These are phyloP conservation scores for Cutaneotrichosporon mucoides DNA, from an alignment of 1,284 basidiomycete genomes.

Conservation along the genomic window DNA sequence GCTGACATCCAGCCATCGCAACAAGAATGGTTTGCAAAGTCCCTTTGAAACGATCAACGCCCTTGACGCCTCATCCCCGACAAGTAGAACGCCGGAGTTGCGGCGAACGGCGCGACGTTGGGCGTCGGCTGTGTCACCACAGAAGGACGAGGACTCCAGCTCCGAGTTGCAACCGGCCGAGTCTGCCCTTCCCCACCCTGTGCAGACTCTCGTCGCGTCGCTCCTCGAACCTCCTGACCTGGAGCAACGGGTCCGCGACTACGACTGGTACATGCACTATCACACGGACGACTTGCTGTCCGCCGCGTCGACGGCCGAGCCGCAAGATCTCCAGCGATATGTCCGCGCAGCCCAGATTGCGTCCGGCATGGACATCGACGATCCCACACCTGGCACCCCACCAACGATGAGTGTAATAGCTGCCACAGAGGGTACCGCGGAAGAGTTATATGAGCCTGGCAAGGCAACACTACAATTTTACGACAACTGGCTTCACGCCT, in stretches of 20 bases:
- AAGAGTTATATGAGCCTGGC: slow-evolving; percentile 16
- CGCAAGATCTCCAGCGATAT: slow-evolving; percentile 51
- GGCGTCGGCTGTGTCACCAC: slow-evolving; percentile 10
- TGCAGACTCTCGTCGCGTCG: slow-evolving; percentile 60
- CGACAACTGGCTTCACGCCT: slow-evolving; percentile 26
- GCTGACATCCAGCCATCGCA: slow-evolving; percentile 22
- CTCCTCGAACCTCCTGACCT: slow-evolving; percentile 59
- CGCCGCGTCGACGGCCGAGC: slow-evolving; percentile 41
- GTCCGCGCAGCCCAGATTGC: slow-evolving; percentile 39
- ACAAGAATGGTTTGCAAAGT: slow-evolving; percentile 32
- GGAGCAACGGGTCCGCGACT: slow-evolving; percentile 60
- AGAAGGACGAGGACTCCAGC: slow-evolving; percentile 3
- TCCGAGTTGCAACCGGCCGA: not conserved
- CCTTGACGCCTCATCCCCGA: not conserved
- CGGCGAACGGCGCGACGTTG: slow-evolving; percentile 40
- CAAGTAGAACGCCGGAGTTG: slow-evolving; percentile 1
- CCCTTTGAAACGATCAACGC: slow-evolving; percentile 35
- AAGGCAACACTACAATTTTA: slow-evolving; percentile 21
- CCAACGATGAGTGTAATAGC: not conserved
- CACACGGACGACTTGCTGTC: slow-evolving; percentile 44
- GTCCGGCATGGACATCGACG: slow-evolving; percentile 36
- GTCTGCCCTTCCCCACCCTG: not conserved
- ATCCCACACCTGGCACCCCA: slow-evolving; percentile 6
- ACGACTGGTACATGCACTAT: slow-evolving; percentile 61
- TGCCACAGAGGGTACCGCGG: not conserved